Evolutionary conservation across 495 filamentous ascomycete species (phyloP).

Genomic region (Thermochaetoides thermophila): DNA sequence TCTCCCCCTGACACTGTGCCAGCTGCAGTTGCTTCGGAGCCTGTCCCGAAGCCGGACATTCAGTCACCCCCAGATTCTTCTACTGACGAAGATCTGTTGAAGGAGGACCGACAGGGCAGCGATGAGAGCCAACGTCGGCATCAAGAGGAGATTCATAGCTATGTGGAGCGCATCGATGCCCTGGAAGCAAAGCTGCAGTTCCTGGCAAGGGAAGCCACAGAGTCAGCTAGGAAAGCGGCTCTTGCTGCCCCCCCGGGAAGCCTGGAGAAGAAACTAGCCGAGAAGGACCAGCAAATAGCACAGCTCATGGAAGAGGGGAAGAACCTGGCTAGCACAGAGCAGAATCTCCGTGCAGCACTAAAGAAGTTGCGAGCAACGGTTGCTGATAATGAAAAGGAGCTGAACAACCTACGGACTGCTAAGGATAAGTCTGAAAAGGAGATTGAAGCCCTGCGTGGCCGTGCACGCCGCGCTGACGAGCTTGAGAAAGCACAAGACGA

Average conservation of each 20-base stretch:
- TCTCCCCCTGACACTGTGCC: neutral
- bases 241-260: constrained; percentile 46
- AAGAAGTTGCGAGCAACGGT: constrained; percentile 61
- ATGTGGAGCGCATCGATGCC: constrained; percentile 84
- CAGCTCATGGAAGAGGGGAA: constrained; percentile 86
- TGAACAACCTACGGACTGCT: constrained; percentile 44
- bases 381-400: constrained; percentile 47
- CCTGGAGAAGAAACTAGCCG: constrained; percentile 60
- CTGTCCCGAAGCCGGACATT: neutral
- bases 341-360: constrained; percentile 66
- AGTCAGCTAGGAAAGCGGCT: constrained; percentile 50
- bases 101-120: too few relatives aligned
- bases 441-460: constrained; percentile 38
- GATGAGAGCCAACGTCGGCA: constrained; percentile 49
- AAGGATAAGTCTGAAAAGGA: constrained; percentile 56
- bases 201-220: constrained; percentile 62
- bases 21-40: neutral
- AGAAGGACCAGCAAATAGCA: constrained; percentile 82
- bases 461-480: constrained; percentile 47
- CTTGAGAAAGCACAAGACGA: constrained; percentile 53
- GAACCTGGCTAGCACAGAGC: constrained; percentile 69
- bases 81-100: constrained; percentile 1
- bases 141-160: constrained; percentile 66
- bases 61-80: neutral
- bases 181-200: constrained; percentile 82